Base-by-base conservation (phyloP, 257 asterid species). In the Petunia secreta region DNA sequence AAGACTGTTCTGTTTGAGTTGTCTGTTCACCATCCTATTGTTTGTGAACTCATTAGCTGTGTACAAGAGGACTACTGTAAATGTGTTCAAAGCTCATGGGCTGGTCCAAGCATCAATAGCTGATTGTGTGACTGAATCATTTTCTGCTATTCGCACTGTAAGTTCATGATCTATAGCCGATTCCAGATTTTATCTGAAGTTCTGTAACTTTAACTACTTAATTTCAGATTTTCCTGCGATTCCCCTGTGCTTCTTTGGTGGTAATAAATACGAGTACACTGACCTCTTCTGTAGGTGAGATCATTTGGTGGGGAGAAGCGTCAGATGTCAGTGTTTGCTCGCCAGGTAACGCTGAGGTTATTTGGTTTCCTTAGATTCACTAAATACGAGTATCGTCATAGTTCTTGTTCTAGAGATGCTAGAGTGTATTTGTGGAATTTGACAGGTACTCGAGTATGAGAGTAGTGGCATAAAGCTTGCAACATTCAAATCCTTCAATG, bases 291-390 rank as follows among this genome's bases (percentile, higher is more conserved):
- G 83, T 89, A 93, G 99, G 99, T 95, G 25, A 90, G 99, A 86
- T 95, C 98, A 63, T 95, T 95, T 83, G 93, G 94, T 36, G 99
- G 98, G 81, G 99, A 95, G 84, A 93, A 90, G 86, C 97, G 91
- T 80, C 99, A 95, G 86, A 91, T 93, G 96, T 90, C 96, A 68
- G 82, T 92, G 84, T 95, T 93, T 80, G 92, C 93, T 74, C 89
- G 86, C 63, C 93, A 92, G 98, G 98, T 91, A 84, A 75, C 79
- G 50, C 55, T 55, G 62, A 54, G 43, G 58, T 37, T 48, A 73
- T 34, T 48, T 73, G 62, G 50, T 73, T 25, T 73, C 16, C 60
- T 73, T 34, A 50, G 60, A 48, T 11, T 48, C n/a, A 71, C 40
- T 16, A 68, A 16, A 44, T 25, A 48, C 62, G 34, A 71, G 62